Base-by-base conservation (phyloP, 805 yeast species). In the Monosporozyma yasuniensis region DNA sequence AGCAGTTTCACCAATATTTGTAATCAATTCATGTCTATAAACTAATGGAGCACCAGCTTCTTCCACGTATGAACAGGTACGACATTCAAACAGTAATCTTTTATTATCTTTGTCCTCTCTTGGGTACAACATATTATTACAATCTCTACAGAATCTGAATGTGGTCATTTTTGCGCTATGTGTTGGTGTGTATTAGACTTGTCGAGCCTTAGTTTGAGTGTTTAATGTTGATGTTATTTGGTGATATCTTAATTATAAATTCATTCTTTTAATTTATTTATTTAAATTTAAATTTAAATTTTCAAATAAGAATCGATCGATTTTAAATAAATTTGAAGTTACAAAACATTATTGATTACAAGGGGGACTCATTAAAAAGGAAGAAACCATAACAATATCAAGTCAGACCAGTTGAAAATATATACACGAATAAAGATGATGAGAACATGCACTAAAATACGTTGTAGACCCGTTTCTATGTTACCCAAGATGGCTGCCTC, bases 41-140 rank as follows among this genome's bases (percentile, higher is more conserved):
- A 93, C 96, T 64, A 84, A 79, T 30, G 96, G 83, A 57, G 85
- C 79, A 50, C 83, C 89, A 0, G 98, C 96, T 54, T 85, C 77
- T 68, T 93, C 98, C 4, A 95, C 87, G 68, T 91, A 91, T 47
- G 87, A 80, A 65, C 99, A 93, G 63, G 91, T 90, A 63, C 99
- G 81, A 71, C 99, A 93, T 52, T 95, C 90, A 66, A 87, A 93
- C 52, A 91, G 73, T 54, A 93, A 80, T 57, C 77, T 69, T 51
- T 62, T 68, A 56, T 79, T 74, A 51, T 83, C 87, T 63, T 84
- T 87, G 66, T 93, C 98, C 72, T 93, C 99, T 58, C 87, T 81
- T 19, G 99, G 99, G 67, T 93, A 93, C 71, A 93, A 78, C 99
- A 93, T 93, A 67, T 93, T 93, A 77, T 93, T 93, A 79, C 83